phyloP scores from a whole-genome alignment of 106 monocot species.

The Hemerocallis citrina region DNA sequence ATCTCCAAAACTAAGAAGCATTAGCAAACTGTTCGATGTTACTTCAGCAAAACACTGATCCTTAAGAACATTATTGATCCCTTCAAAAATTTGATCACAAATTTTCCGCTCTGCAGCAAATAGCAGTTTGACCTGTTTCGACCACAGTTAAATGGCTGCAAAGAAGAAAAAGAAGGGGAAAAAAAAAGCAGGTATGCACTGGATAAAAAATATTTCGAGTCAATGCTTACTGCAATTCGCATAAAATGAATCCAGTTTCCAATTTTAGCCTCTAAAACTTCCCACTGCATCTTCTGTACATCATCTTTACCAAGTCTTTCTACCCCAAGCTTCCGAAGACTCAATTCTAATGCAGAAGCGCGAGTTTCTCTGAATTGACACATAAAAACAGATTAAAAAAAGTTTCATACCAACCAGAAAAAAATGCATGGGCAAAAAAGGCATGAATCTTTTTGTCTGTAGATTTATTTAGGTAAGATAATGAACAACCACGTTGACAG shows the following conservation, averaged over 20 bases:
- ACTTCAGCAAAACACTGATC: slow-evolving; percentile 80
- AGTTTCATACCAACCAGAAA: too few relatives aligned
- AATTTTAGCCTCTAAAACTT: slow-evolving; percentile 75
- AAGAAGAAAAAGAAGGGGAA: too few relatives aligned
- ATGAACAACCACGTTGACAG: too few relatives aligned
- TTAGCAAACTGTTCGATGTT: slow-evolving; percentile 49
- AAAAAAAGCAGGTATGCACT: background rate
- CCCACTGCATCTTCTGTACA: slow-evolving; percentile 87
- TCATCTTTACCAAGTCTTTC: slow-evolving; percentile 81
- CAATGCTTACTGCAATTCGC: slow-evolving; percentile 70
- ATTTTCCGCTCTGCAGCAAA: slow-evolving; percentile 81
- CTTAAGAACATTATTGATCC: slow-evolving; percentile 29
- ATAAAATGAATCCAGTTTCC: slow-evolving; percentile 91
- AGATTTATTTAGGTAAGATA: too few relatives aligned
- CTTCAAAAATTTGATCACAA: slow-evolving; percentile 83
- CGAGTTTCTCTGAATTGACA: slow-evolving; percentile 51
- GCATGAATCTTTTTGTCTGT: too few relatives aligned
- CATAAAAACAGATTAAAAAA: background rate
- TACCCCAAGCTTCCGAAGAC: slow-evolving; percentile 63
- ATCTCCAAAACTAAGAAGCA: slow-evolving; percentile 89
- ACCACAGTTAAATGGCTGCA: slow-evolving; percentile 11
- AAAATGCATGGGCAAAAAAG: too few relatives aligned
- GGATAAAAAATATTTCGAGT: background rate
- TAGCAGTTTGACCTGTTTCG: slow-evolving; percentile 73
- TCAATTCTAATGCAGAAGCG: slow-evolving; percentile 51